Percentiles rank a stretch among this genome's conserved stretches.
phyloP scores from a whole-genome alignment of 805 yeast species.

The Kodamaea kaohsiungensis region DNA sequence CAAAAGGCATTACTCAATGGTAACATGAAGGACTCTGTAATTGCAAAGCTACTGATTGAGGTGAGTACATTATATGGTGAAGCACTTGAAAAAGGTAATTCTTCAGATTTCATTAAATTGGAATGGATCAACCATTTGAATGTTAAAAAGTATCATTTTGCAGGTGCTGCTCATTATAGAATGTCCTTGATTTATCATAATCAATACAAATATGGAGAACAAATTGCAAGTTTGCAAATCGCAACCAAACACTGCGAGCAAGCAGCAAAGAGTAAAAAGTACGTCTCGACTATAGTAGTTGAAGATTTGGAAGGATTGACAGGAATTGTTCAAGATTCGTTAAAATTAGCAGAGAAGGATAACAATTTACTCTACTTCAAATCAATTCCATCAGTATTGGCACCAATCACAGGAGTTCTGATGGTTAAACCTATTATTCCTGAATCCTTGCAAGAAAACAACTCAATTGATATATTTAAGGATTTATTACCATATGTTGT shows the following conservation, averaged over 20 bases:
- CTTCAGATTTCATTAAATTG: slow-evolving; percentile 48
- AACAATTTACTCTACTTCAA: slow-evolving; percentile 79
- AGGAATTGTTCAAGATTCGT: slow-evolving; percentile 42
- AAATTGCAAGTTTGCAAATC: slow-evolving; percentile 55
- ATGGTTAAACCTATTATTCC: slow-evolving; percentile 55
- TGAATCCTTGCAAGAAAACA: slow-evolving; percentile 28
- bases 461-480: slow-evolving; percentile 45
- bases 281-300: slow-evolving; percentile 43
- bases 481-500: slow-evolving; percentile 66
- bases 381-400: slow-evolving; percentile 52
- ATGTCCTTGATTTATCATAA: slow-evolving; percentile 52
- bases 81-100: slow-evolving; percentile 41
- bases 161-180: slow-evolving; percentile 70
- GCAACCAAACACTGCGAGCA: slow-evolving; percentile 40
- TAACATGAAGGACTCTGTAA: slow-evolving; percentile 54
- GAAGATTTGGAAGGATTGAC: slow-evolving; percentile 56
- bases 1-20: slow-evolving; percentile 55
- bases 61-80: slow-evolving; percentile 56
- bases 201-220: slow-evolving; percentile 64
- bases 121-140: slow-evolving; percentile 67
- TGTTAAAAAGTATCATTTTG: slow-evolving; percentile 64
- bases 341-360: slow-evolving; percentile 66
- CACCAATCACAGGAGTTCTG: slow-evolving; percentile 47
- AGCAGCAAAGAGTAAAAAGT: slow-evolving; percentile 42
- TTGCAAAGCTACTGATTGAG: slow-evolving; percentile 67